Percentiles rank a stretch among this genome's conserved stretches.
Evolutionary conservation across 768 basidiomycete species (phyloP).

Genomic region (Russula abietina): DNA sequence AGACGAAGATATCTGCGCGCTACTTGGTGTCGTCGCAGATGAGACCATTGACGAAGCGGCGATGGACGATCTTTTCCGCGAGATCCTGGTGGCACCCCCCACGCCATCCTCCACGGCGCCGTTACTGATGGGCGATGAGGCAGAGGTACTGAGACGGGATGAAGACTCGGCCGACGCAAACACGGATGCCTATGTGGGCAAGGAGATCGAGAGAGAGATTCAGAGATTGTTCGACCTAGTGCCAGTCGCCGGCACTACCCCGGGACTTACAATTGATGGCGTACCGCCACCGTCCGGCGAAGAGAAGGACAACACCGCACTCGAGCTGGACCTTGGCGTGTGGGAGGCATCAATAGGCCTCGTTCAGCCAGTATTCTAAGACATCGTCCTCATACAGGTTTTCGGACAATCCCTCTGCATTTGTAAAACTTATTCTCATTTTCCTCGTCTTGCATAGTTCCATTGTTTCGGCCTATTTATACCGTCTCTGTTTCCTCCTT

Average conservation of each 20-base stretch:
- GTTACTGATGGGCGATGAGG: slow-evolving; percentile 28
- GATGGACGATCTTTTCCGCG: slow-evolving; percentile 64
- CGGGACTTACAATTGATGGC: slow-evolving; percentile 21
- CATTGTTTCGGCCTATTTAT: slow-evolving; percentile 16
- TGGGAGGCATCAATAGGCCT: slow-evolving; percentile 21
- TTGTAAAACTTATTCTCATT: slow-evolving; percentile 22
- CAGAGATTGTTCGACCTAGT: slow-evolving; percentile 54
- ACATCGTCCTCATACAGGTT: not conserved
- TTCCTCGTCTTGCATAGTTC: slow-evolving; percentile 15
- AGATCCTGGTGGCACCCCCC: slow-evolving; percentile 56
- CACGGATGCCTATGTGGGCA: slow-evolving; percentile 23
- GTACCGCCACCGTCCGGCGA: slow-evolving; percentile 3
- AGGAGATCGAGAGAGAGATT: slow-evolving; percentile 48
- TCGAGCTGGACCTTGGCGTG: slow-evolving; percentile 31
- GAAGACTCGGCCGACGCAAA: not conserved
- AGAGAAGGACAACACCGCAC: slow-evolving; percentile 28
- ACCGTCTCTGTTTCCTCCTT: slow-evolving; percentile 21
- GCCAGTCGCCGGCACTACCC: slow-evolving; percentile 33
- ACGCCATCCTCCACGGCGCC: slow-evolving; percentile 33
- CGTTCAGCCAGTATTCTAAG: slow-evolving; percentile 28
- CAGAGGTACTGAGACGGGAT: slow-evolving; percentile 27
- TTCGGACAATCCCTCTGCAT: slow-evolving; percentile 3
- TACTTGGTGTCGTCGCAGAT: slow-evolving; percentile 26
- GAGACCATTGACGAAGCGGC: slow-evolving; percentile 47
- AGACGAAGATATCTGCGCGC: slow-evolving; percentile 20